Conservation (phyloP, 2,329 filamentous ascomycete species). For the Sporothrix schenckii region DNA sequence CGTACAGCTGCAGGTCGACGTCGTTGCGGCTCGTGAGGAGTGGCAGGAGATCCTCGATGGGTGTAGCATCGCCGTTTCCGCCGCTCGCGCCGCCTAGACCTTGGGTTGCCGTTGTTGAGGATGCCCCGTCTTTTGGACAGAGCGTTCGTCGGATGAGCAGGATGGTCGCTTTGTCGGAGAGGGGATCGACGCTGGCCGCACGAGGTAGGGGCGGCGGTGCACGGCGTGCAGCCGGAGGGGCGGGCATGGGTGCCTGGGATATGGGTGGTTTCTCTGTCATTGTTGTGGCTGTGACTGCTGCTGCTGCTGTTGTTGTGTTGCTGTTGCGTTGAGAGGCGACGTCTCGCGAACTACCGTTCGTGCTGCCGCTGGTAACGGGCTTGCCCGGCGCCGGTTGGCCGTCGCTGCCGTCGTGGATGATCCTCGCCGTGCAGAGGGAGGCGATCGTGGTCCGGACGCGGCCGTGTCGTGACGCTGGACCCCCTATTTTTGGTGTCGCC, state of each 20-base stretch:
- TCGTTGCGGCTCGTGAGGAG: slow-evolving; percentile 93
- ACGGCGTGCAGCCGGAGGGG: slow-evolving; percentile 28
- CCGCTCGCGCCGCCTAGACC: neutral
- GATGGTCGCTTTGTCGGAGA: slow-evolving; percentile 77
- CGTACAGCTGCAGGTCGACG: slow-evolving; percentile 90
- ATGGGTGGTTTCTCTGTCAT: neutral
- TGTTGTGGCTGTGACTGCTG: neutral
- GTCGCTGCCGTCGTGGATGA: slow-evolving; percentile 34
- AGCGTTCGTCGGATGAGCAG: slow-evolving; percentile 81
- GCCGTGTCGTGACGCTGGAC: neutral
- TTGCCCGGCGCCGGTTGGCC: slow-evolving; percentile 32
- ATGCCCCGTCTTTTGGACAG: slow-evolving; percentile 65
- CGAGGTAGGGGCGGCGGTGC: slow-evolving; percentile 36
- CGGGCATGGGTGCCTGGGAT: slow-evolving; percentile 28
- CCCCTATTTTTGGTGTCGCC: slow-evolving; percentile 13
- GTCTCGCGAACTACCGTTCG: neutral
- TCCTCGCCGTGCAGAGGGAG: too few relatives aligned
- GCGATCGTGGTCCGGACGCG: neutral
- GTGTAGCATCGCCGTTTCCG: slow-evolving; percentile 45
- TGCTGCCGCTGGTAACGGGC: slow-evolving; percentile 1
- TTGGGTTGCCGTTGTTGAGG: neutral
- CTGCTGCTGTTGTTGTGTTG: neutral
- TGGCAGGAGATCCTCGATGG: slow-evolving; percentile 81
- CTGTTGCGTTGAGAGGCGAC: neutral
- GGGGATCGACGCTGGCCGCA: slow-evolving; percentile 51